Evolutionary conservation across 208 protist genomes (phyloP), one percentile per base, ranked within the genome.

Genomic region (Wallacemonas collosoma): DNA sequence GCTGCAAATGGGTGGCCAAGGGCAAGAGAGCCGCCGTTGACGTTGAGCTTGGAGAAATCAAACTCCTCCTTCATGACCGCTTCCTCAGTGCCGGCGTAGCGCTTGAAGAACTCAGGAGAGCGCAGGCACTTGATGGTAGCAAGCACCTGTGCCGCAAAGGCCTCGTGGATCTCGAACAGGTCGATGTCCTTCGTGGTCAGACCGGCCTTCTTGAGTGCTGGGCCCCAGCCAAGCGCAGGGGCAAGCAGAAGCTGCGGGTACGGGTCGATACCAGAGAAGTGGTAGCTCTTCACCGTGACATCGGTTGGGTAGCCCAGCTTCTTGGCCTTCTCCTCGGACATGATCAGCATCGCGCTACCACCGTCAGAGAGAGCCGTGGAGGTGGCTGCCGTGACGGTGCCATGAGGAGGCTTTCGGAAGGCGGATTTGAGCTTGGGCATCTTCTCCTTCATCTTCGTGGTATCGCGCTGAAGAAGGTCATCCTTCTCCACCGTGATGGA

Each of bases 1-100:
- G 90, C 90, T 54, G 91, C 90, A 55, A 97, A 97, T 43, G 93
- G 93, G 69, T 97, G 93, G 14, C 93, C 93, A 3, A 97, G 74
- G 5, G 90, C 90, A 43, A 97, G 53, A 11, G 89, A 94, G 40
- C 89, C 73, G 17, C 90, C 93, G 68, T 93, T 93, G 5, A 91
- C 80, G 64, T 97, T 90, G 51, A 92, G 76, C 70, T 94, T 95
- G 40, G 88, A 82, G 38, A 79, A 88, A 73, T 91, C 87, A 72
- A 89, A 78, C 40, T 76, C 54, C 17, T 84, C 82, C 1, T 71
- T 81, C 58, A 64, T 64, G 36, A 94, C 67, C 14, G 78, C 63
- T 8, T 86, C 72, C 12, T 39, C 60, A 2, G 65, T 68, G 9
- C 66, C 68, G 8, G 88, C 78, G 55, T 87, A 83, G 55, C 72